These are phyloP conservation scores for Vairimorpha necatrix DNA, from an alignment of 371 early-diverging fungal genomes.

Conservation along the genomic window DNA sequence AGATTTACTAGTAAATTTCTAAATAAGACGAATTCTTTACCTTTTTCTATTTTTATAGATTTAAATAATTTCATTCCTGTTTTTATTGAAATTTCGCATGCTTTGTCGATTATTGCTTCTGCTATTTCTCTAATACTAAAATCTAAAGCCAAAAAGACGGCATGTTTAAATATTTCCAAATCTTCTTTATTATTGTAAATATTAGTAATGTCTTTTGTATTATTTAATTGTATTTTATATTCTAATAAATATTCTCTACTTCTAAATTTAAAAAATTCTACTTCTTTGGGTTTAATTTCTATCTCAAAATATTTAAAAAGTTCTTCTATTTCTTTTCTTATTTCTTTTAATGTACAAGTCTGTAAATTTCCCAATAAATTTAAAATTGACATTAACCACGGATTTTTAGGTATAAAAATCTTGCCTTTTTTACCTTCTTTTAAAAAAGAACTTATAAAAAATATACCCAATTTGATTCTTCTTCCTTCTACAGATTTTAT, in stretches of 20 bases:
- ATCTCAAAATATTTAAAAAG: slow-evolving; percentile 29
- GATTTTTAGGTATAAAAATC: slow-evolving; percentile 58
- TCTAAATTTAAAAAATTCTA: slow-evolving; percentile 25
- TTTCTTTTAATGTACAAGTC: slow-evolving; percentile 13
- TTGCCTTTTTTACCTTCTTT: slow-evolving; percentile 36
- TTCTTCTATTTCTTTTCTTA: slow-evolving; percentile 39
- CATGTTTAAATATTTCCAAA: slow-evolving; percentile 38
- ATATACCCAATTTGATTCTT: slow-evolving; percentile 47
- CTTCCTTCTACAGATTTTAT: slow-evolving; percentile 43
- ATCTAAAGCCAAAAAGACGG: slow-evolving; percentile 53
- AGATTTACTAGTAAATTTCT: slow-evolving; percentile 53
- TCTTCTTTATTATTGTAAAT: neutral
- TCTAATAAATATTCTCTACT: slow-evolving; percentile 41
- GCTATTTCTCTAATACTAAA: slow-evolving; percentile 53
- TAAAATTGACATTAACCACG: slow-evolving; percentile 56
- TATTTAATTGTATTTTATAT: slow-evolving; percentile 20
- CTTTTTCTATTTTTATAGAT: slow-evolving; percentile 22
- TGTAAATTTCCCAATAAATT: slow-evolving; percentile 42
- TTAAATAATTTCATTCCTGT: slow-evolving; percentile 37
- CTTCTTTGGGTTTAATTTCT: neutral
- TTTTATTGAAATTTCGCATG: slow-evolving; percentile 38
- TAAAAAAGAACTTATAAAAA: slow-evolving; percentile 44
- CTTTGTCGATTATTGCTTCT: slow-evolving; percentile 24
- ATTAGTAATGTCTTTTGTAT: neutral
- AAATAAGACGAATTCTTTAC: slow-evolving; percentile 27